Base-by-base conservation (phyloP, 1,284 basidiomycete species). In the Taiwanofungus camphoratus region DNA sequence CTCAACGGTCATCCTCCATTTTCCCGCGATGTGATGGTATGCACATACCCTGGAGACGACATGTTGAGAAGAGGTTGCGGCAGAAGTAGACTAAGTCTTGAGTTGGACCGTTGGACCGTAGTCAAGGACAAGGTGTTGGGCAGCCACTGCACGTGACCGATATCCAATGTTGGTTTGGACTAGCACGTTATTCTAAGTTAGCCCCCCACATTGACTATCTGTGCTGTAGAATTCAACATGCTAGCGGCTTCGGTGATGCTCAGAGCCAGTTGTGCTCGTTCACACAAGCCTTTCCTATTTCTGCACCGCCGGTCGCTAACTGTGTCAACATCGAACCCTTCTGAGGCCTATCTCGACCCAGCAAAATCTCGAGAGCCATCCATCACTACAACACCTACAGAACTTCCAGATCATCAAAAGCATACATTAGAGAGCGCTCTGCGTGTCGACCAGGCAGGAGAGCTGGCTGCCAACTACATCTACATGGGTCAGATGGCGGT, bases 381-480 rank as follows among this genome's bases (percentile, higher is more conserved):
- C 3, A 59, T 69, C 7, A 57, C 68, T 7, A 64, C 71, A 15
- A 78, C 81, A 0, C 79, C 82, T 5, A 27, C 50, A 1, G 59
- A 69, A 52, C 59, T 85, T 27, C 65, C 75, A 4, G 50, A 55
- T n/a, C 51, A 63, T 21, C 74, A 85, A 53, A 67, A 73, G 23
- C 48, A 63, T n/a, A 59, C 60, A 11, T 63, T 90, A 36, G 76
- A 84, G 48, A 69, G 64, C 39, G 85, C 83, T 4, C 67, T 96
- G 27, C 76, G 92, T 12, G 87, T 96, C 9, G 91, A 96, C 64
- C 92, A 94, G 53, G 92, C 92, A 0, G 92, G 92, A 3, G 92
- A 96, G 64, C 70, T 94, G 21, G 92, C 92, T 2, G 92, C 92
- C 12, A 95, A 95, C 65, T 92, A 80, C 69, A 96, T 96, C 39